Conservation (phyloP, 805 yeast genomes). For the Candida hungchunana region DNA sequence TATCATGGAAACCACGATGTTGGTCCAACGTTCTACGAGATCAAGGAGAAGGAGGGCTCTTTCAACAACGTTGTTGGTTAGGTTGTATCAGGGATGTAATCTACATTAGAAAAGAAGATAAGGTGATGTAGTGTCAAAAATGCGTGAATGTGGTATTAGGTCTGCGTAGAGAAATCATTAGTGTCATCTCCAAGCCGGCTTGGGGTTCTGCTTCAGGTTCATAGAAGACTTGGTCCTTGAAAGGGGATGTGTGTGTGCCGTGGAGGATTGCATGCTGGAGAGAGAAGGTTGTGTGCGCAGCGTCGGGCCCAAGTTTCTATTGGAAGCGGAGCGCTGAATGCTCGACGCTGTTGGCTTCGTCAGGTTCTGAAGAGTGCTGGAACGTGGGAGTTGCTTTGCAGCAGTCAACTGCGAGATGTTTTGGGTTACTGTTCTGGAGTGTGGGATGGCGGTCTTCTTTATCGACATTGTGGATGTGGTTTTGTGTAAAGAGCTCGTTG, state of each 20-base stretch:
- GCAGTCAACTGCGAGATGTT: conserved; percentile 14
- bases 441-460: conserved; percentile 8
- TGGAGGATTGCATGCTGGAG: conserved; percentile 1
- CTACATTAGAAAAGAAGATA: background rate
- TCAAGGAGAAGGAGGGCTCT: conserved; percentile 82
- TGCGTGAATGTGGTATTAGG: no score
- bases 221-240: conserved; percentile 10
- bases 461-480: conserved; percentile 7
- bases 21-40: conserved; percentile 86
- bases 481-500: conserved; percentile 1
- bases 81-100: no score
- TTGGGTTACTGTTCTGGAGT: conserved; percentile 10
- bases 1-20: conserved; percentile 95
- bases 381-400: conserved; percentile 17
- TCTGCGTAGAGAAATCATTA: background rate
- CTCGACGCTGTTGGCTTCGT: conserved; percentile 23
- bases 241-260: conserved; percentile 1
- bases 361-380: conserved; percentile 18
- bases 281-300: conserved; percentile 5
- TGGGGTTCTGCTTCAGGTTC: conserved; percentile 8
- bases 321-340: conserved; percentile 19
- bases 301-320: conserved; percentile 10
- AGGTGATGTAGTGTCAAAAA: background rate
- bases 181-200: conserved; percentile 19
- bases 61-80: conserved; percentile 66